Base-by-base conservation (phyloP, 345 rosid species). In the Microthlaspi erraticum region DNA sequence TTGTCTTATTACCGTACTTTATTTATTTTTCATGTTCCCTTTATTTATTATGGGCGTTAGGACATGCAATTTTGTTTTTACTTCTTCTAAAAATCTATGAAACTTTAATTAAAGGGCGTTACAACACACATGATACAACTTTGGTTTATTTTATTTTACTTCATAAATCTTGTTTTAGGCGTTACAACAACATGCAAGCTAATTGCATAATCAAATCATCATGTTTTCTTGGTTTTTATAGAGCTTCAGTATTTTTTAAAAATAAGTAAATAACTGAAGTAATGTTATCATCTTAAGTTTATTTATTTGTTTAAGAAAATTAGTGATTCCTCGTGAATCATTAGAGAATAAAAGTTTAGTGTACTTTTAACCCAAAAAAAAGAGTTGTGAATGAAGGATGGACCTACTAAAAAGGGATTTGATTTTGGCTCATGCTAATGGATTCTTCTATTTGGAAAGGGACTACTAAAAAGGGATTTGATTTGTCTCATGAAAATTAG, bases 21-120 rank as follows among this genome's bases (percentile, higher is more conserved):
- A 2, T 57, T 58, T 13, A 46, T 2, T 34, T 23, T 34, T 19
- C 58, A 31, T 71, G 52, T 44, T 6, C 43, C 36, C 5, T 16
- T 50, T 39, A 39, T 70, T 70, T 59, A 62, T 36, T 64, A 55
- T 55, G 51, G 51, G 70, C 70, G 70, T 72, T 36, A 72, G 70
- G 32, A 63, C 70, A 64, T 72, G 76, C 70, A 64, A 6, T 54
- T 64, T 72, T 54, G 45, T 61, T 62, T 33, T 56, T 8, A 60
- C 18, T 8, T 2, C 4, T 26, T 26, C 4, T 26, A 26, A 23
- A n/a, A 0, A 14, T 61, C 17, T 50, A 14, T 6, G 0, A 13
- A 41, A 39, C 51, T 52, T 34, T 18, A 17, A 20, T 13, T 5
- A 39, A 50, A 70, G 55, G 55, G 33, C 62, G 62, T 61, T 52